Conservation (phyloP, 495 filamentous ascomycete species). For the Thozetella sp. region DNA sequence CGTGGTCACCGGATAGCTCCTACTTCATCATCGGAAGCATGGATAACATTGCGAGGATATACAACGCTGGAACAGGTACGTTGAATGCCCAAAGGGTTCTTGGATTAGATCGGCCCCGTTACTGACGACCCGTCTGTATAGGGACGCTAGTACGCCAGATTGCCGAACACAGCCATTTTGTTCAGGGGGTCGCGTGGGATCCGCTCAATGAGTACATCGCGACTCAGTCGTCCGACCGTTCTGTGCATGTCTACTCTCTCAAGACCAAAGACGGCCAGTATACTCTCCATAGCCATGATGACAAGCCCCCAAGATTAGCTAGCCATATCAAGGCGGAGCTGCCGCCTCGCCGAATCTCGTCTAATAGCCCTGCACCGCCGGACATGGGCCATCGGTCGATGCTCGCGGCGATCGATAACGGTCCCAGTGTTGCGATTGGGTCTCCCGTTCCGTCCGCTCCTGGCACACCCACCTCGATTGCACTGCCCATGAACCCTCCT, state of each 20-base stretch:
- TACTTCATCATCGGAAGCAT: constrained; percentile 99
- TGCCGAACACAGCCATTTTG: constrained; percentile 98
- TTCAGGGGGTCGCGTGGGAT: constrained; percentile 98
- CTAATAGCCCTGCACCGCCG: constrained; percentile 89
- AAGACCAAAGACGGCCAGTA: constrained; percentile 97
- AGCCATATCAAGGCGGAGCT: constrained; percentile 82
- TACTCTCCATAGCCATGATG: constrained; percentile 59
- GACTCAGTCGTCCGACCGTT: constrained; percentile 96
- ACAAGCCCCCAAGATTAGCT: constrained; percentile 47
- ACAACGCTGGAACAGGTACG: constrained; percentile 90
- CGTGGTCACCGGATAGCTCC: constrained; percentile 94
- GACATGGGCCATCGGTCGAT: constrained; percentile 65
- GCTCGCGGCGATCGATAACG: constrained; percentile 53
- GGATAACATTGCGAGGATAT: constrained; percentile 98
- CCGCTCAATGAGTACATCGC: constrained; percentile 97
- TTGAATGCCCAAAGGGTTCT: constrained; percentile 11
- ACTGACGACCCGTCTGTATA: constrained; percentile 40
- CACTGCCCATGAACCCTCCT: constrained; percentile 96
- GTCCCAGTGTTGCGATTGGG: constrained; percentile 59
- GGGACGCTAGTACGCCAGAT: constrained; percentile 93
- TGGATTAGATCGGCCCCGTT: background rate
- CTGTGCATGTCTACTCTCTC: constrained; percentile 94
- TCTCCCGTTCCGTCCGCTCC: constrained; percentile 91
- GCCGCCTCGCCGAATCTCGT: constrained; percentile 84
- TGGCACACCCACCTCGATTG: constrained; percentile 88